phyloP scores from a whole-genome alignment of 2,329 filamentous ascomycete species.

The Trichophyton simii region DNA sequence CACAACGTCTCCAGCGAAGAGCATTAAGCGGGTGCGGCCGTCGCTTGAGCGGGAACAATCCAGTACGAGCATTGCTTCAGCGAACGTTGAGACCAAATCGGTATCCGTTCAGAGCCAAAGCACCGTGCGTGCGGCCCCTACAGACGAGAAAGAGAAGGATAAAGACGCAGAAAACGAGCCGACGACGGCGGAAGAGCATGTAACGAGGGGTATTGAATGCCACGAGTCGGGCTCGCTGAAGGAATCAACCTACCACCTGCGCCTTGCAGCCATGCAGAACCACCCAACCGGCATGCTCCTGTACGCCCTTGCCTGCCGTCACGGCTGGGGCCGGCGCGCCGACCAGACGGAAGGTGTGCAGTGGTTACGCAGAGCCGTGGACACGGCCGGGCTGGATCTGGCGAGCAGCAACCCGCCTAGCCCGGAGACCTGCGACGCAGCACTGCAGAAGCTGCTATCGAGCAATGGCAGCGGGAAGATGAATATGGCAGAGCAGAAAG shows the following conservation, averaged over 20 bases:
- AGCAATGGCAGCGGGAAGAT: slow-evolving; percentile 38
- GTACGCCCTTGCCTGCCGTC: slow-evolving; percentile 85
- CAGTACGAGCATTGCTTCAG: slow-evolving; percentile 30
- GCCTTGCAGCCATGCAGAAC: slow-evolving; percentile 72
- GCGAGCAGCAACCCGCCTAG: slow-evolving; percentile 54
- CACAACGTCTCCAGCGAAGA: neutral
- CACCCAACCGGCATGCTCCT: slow-evolving; percentile 90
- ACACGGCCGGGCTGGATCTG: slow-evolving; percentile 68
- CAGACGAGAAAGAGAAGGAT: slow-evolving; percentile 7
- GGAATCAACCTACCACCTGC: slow-evolving; percentile 91
- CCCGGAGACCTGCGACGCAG: slow-evolving; percentile 23
- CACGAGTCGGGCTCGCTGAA: slow-evolving; percentile 79
- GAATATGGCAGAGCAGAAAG: slow-evolving; percentile 56
- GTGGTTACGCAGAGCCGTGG: slow-evolving; percentile 85
- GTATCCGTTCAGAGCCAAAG: slow-evolving; percentile 53
- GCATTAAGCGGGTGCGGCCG: neutral
- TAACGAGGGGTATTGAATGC: slow-evolving; percentile 76
- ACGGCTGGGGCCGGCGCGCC: slow-evolving; percentile 94
- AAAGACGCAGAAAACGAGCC: slow-evolving; percentile 7
- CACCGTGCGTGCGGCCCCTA: slow-evolving; percentile 39
- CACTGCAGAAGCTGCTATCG: slow-evolving; percentile 30
- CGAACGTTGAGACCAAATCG: slow-evolving; percentile 21
- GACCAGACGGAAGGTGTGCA: slow-evolving; percentile 81
- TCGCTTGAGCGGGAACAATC: slow-evolving; percentile 6
- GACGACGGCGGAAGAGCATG: slow-evolving; percentile 61